Base-by-base conservation (phyloP, 306 rosid species). In the Carpinus viminea region DNA sequence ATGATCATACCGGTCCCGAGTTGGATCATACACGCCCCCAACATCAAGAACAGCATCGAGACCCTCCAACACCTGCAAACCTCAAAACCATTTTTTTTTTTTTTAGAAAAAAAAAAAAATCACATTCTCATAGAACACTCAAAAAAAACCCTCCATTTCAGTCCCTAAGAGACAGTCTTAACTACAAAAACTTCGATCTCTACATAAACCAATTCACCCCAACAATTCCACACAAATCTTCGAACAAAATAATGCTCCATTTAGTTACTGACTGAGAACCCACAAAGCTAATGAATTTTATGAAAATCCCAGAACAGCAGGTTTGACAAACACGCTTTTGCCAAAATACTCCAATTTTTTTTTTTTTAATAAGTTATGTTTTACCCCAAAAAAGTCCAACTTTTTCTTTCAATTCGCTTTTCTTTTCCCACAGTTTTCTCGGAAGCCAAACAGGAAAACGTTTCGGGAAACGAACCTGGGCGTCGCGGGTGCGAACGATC, bases 21-120 rank as follows among this genome's bases (percentile, higher is more conserved):
- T 76, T 10, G 97, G 96, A 72, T 93, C 97, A 80, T 93, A 96
- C 31, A 89, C 94, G 56, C 99, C 99, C 45, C 98, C 99, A 79
- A 91, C 99, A 82, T 96, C 99, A 84, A 96, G 98, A 85, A 96
- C 99, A 11, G 94, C 96, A 69, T 96, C 98, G 78, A 96, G 92
- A 82, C 88, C 88, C 78, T 91, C 92, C 84, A 96, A 84, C 62
- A 93, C 94, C 99, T 96, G 74, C 41, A 79, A 72, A 74, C 70
- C 53, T 13, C 79, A 70, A 17, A 64, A 34, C 72, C 51, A 62
- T 13, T 6, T 31, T 16, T 34, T 36, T 56, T n/a, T n/a, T n/a
- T n/a, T n/a, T n/a, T n/a, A n/a, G n/a, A 71, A 78, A 50, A 7
- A 76, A 51, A 36, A 57, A 41, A 2, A 15, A 16, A 7, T 10